Evolutionary conservation across 768 basidiomycete species (phyloP), one percentile per base, ranked within the genome.

Genomic region (Tulasnella sp.): DNA sequence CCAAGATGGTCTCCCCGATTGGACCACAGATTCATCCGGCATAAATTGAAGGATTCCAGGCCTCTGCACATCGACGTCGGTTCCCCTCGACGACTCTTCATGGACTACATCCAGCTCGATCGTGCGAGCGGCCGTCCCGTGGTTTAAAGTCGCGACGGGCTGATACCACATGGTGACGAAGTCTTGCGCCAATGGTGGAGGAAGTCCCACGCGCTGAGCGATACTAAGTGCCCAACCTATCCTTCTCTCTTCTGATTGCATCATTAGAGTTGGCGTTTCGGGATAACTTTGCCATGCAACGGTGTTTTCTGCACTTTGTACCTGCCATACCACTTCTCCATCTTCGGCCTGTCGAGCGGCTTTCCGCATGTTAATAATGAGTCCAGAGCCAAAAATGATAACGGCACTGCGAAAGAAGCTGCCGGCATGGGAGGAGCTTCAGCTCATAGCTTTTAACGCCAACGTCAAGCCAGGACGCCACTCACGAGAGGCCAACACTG

Each of bases 301-400:
- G n/a, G n/a, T n/a, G n/a, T n/a, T n/a, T n/a, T n/a, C n/a, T n/a
- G n/a, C n/a, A n/a, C n/a, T n/a, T n/a, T n/a, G n/a, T n/a, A n/a
- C n/a, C n/a, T n/a, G n/a, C n/a, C n/a, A n/a, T n/a, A n/a, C n/a
- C n/a, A n/a, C 15, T 51, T 51, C n/a, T 19, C 34, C 23, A 34
- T 27, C 34, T 15, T 38, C 15, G 7, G 34, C 5, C 34, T 38
- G 34, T 38, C 15, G 34, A 4, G 44, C 55, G 0, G 55, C 55
- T 8, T 43, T 19, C 9, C 55, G 55, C 55, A 56, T 56, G 9
- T 43, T 34, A 24, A 47, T 38, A 4, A 56, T 43, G 42, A 56
- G 55, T 5, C 43, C n/a, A n/a, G 41, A 56, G 4, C 55, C 55
- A 43, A 56, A 56, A 4, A 56, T 17, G 30, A 56, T 56, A 42